Percentiles rank a stretch among this genome's conserved stretches.
Conservation (phyloP, 2,329 filamentous ascomycete species). For the Neoascochyta sp. region DNA sequence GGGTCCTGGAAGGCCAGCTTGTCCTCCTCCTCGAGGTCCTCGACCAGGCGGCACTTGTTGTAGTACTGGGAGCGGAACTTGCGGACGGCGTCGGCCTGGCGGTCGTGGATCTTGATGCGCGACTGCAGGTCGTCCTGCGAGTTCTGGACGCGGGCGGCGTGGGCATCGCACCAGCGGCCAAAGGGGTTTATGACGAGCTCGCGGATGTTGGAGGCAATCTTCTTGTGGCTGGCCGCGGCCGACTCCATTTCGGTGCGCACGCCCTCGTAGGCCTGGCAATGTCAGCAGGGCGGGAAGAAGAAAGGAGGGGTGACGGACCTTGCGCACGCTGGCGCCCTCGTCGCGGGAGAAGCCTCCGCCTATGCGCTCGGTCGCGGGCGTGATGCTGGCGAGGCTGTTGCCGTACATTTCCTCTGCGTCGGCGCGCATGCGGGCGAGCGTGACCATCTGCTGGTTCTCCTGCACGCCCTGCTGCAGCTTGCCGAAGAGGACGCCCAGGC, state of each 20-base stretch:
- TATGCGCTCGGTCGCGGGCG: slow-evolving; percentile 75
- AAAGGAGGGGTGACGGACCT: slow-evolving; percentile 55
- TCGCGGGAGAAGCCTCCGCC: slow-evolving; percentile 81
- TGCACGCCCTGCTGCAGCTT: slow-evolving; percentile 95
- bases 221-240: slow-evolving; percentile 82
- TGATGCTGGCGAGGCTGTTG: slow-evolving; percentile 74
- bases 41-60: slow-evolving; percentile 95
- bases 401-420: slow-evolving; percentile 93
- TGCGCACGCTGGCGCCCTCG: slow-evolving; percentile 92
- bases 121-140: slow-evolving; percentile 91
- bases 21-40: slow-evolving; percentile 97
- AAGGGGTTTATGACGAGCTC: slow-evolving; percentile 95
- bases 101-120: slow-evolving; percentile 88
- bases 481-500: slow-evolving; percentile 87
- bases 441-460: slow-evolving; percentile 92
- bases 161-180: slow-evolving; percentile 91
- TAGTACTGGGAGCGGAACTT: slow-evolving; percentile 96
- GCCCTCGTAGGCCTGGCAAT: slow-evolving; percentile 83
- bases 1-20: slow-evolving; percentile 96
- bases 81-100: slow-evolving; percentile 83
- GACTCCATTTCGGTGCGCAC: slow-evolving; percentile 90
- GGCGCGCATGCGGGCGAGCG: slow-evolving; percentile 86
- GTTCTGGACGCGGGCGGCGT: slow-evolving; percentile 84
- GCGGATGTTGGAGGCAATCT: slow-evolving; percentile 93
- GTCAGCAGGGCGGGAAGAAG: slow-evolving; percentile 1